These are phyloP conservation scores for Citropsis articulata DNA, from an alignment of 345 rosid genomes.

Conservation along the genomic window DNA sequence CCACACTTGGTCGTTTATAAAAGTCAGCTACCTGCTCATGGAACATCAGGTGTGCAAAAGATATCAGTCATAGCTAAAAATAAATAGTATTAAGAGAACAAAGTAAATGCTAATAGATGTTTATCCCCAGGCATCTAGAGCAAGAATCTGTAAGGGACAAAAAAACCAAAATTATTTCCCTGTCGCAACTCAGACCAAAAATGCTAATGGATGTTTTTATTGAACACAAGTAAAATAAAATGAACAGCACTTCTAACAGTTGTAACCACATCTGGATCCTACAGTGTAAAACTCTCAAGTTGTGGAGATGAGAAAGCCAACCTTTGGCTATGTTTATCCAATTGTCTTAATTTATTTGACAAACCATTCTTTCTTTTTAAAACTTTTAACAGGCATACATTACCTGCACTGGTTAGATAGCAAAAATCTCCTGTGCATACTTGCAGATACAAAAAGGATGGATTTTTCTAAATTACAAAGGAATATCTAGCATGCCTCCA, in stretches of 20 bases:
- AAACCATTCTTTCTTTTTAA: background rate
- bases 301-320: background rate
- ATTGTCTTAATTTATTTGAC: background rate
- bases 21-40: conserved; percentile 73
- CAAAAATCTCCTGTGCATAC: background rate
- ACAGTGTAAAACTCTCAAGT: background rate
- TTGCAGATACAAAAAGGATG: background rate
- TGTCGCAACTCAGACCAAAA: background rate
- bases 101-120: conserved; percentile 15
- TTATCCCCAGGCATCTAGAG: background rate
- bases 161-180: background rate
- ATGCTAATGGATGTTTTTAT: background rate
- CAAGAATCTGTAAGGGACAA: background rate
- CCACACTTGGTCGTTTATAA: conserved; percentile 71
- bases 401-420: background rate
- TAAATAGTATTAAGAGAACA: background rate
- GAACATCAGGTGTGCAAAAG: conserved; percentile 8
- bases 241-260: background rate
- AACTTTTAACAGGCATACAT: background rate
- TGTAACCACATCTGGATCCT: background rate
- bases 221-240: background rate
- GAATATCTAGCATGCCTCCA: background rate
- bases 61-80: background rate
- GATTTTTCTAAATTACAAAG: background rate
- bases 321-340: background rate